Evolutionary conservation across 768 basidiomycete species (phyloP), one percentile per base, ranked within the genome.

Genomic region (Suillus subalutaceus): DNA sequence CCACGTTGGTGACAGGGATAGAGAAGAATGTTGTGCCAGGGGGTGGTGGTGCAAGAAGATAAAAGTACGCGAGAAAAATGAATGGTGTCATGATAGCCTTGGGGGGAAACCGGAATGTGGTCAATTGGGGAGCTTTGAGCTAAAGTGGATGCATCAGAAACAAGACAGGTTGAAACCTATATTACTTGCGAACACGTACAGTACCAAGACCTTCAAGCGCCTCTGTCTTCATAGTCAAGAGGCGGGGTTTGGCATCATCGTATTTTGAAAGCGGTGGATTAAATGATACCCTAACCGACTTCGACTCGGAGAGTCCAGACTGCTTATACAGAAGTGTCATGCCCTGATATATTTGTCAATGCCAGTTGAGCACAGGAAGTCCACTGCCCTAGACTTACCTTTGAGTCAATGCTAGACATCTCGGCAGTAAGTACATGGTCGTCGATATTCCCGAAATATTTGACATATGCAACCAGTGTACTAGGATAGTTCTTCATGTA

Each of bases 161-260:
- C 18, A 35, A 20, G 53, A 32, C 32, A 12, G 4, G 20, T 26
- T 15, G 44, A 67, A 13, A 12, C 18, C n/a, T 58, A 30, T 32
- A 10, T 53, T 30, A 9, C 38, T 20, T 60, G 23, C 8, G 7
- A 30, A 53, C 16, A 76, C 86, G 37, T 65, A 90, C 92, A 90
- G 91, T 92, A 35, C 93, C 92, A n/a, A 94, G 83, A 1, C 86
- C 84, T 72, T 35, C 32, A 6, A 56, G 90, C 0, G 93, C 90
- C 30, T 90, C 81, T 0, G 87, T 86, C 72, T 92, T 93, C 93
- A 94, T 94, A 63, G 86, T 82, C 30, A 94, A 77, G 26, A 94
- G 74, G 12, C 93, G 86, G 2, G 92, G 90, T 72, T 93, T 93
- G 35, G 93, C 92, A 43, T 92, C 91, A 1, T 92, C 90, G 72